Percentiles rank a stretch among this genome's conserved stretches.
These are phyloP conservation scores for Pugionium dolabratum DNA, from an alignment of 345 rosid genomes.

Conservation along the genomic window DNA sequence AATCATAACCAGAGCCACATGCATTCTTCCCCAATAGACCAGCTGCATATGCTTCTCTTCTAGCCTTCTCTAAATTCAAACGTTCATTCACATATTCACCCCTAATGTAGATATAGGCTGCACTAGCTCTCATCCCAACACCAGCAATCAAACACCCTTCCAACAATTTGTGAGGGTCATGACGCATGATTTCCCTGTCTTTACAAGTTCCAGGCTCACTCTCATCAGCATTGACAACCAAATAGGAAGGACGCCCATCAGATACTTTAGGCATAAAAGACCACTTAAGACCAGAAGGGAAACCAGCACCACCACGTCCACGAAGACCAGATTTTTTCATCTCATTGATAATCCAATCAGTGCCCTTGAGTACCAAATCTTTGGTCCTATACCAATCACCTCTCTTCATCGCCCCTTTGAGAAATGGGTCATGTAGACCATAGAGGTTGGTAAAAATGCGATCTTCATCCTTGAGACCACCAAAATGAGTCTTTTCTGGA, in stretches of 20 bases:
- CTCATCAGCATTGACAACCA: constrained; percentile 98
- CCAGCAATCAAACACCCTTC: constrained; percentile 99
- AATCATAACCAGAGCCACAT: constrained; percentile 97
- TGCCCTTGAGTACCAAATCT: constrained; percentile 92
- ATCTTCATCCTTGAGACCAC: constrained; percentile 94
- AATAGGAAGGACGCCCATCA: constrained; percentile 96
- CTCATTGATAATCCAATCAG: constrained; percentile 97
- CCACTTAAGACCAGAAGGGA: constrained; percentile 98
- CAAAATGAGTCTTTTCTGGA: constrained; percentile 96
- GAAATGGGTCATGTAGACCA: constrained; percentile 88
- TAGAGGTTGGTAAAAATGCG: constrained; percentile 92
- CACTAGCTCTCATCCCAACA: constrained; percentile 96
- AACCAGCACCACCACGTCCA: constrained; percentile 99
- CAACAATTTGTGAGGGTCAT: constrained; percentile 92
- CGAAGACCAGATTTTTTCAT: constrained; percentile 94
- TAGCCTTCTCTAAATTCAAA: constrained; percentile 69
- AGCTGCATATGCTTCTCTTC: constrained; percentile 90
- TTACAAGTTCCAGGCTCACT: constrained; percentile 99
- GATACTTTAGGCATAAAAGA: constrained; percentile 98
- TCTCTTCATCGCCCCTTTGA: constrained; percentile 93
- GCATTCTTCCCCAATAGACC: constrained; percentile 95
- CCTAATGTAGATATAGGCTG: constrained; percentile 94
- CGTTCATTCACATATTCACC: constrained; percentile 98
- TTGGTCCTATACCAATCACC: constrained; percentile 97
- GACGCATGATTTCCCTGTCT: constrained; percentile 97